These are phyloP conservation scores for Ogataea paradorogensis DNA, from an alignment of 805 yeast genomes.

Conservation along the genomic window DNA sequence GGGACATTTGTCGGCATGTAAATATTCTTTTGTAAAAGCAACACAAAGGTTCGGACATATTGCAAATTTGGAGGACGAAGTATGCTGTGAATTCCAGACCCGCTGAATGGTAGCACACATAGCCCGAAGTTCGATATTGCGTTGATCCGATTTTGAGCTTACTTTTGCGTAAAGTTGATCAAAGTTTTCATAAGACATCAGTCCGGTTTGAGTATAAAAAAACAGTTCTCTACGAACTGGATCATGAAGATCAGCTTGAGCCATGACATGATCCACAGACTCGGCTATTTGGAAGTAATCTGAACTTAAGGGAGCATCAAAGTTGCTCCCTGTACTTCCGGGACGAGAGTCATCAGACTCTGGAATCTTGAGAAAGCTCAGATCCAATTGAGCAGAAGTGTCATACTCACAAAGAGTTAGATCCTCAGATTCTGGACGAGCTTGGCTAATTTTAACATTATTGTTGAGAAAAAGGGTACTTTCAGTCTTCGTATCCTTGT, in stretches of 20 bases:
- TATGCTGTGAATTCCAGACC: constrained; percentile 9
- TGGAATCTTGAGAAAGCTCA: constrained; percentile 1
- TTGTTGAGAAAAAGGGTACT: constrained; percentile 6
- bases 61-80: constrained; percentile 7
- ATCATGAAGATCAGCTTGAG: constrained; percentile 10
- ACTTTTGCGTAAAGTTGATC: constrained; percentile 15
- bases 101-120: constrained; percentile 11
- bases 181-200: constrained; percentile 18
- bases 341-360: constrained; percentile 5
- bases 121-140: constrained; percentile 12
- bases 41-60: constrained; percentile 14
- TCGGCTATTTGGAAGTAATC: constrained; percentile 9
- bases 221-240: constrained; percentile 16
- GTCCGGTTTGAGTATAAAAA: constrained; percentile 17
- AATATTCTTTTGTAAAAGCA: constrained; percentile 14
- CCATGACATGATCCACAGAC: constrained; percentile 2
- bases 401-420: constrained; percentile 5
- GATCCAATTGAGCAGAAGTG: constrained; percentile 1
- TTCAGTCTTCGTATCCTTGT: constrained; percentile 6
- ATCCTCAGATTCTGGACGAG: constrained; percentile 4
- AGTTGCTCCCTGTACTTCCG: constrained; percentile 6
- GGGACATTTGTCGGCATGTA: constrained; percentile 6
- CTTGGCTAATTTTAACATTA: constrained; percentile 5
- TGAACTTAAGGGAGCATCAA: constrained; percentile 1
- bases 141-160: constrained; percentile 1